Base-by-base conservation (phyloP, 2,329 filamentous ascomycete genomes). In the Epichloe gansuensis region DNA sequence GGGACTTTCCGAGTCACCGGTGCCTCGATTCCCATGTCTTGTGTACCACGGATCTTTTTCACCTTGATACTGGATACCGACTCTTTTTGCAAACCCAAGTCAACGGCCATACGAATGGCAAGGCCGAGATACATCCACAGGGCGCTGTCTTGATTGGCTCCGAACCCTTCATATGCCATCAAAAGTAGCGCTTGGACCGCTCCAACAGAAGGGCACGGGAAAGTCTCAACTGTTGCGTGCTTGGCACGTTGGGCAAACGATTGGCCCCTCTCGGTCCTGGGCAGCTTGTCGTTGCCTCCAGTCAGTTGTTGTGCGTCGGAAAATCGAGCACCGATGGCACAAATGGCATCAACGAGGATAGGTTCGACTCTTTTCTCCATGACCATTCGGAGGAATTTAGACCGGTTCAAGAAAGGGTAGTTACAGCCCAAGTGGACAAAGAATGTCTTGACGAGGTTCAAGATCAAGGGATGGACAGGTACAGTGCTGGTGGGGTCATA, bases 121-220 rank as follows among this genome's bases (percentile, higher is more conserved):
- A 91, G 83, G 0, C 89, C 90, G 1, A 95, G 74, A 63, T 94
- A 95, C 88, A 95, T 94, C 89, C 90, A 95, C 6, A 95, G 68
- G 0, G 88, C 88, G 64, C 88, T 94, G 62, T 95, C 90, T 60
- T 91, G 87, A 58, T 88, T 88, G 11, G 87, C 86, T 1, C 89
- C 90, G 59, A 95, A 95, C 44, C 91, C 85, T 59, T 94, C 88
- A 62, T 95, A 95, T 0, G 88, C 89, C 69, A 95, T 80, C 31
- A 95, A 71, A 11, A 95, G 69, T 48, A 85, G 90, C 0, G 89
- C 88, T 61, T 95, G 90, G 0, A 93, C 87, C 9, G 88, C 88
- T 25, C 86, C 85, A 1, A 94, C 83, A 2, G 84, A 89, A 0
- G 89, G 89, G 56, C 86, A 93, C 0, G 87, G 80, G 57, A 94